Base-by-base conservation (phyloP, 495 filamentous ascomycete genomes). In the Extremus antarcticus region DNA sequence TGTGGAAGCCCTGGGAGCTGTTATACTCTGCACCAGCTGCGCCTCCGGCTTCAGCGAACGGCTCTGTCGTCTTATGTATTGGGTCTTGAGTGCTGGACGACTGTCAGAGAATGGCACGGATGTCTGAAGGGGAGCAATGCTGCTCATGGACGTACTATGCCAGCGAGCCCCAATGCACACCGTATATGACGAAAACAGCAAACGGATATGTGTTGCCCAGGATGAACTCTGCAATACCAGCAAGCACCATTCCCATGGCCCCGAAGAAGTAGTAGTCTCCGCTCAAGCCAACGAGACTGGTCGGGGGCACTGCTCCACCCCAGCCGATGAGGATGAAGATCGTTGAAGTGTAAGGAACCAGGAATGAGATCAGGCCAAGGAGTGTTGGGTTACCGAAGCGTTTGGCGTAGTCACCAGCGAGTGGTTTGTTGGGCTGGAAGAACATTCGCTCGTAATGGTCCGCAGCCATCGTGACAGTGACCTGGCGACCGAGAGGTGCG, bases 151-250 rank as follows among this genome's bases (percentile, higher is more conserved):
- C n/a, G n/a, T n/a, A n/a, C n/a, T 64, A 64, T 2, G 50, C 62
- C 4, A 64, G 52, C 13, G 38, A 43, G 47, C 50, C 39, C 62
- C 62, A 64, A 46, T 64, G 62, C 8, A 17, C 50, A 1, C 62
- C 62, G 41, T 53, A 64, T 24, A 62, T 60, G 41, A 64, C 32
- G 50, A 64, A 64, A 15, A 64, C 59, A 17, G 61, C 61, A 10
- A 61, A 58, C 25, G 61, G 61, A 48, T 61, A 64, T 2, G 49
- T 62, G 56, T 64, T 64, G 7, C 62, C 62, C 1, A 64, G 56
- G 11, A 64, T 57, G 32, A 64, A 62, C 53, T 64, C 62, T 25
- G 38, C 48, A 25, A 64, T 43, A 15, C 59, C 62, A 43, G 62
- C 62, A 22, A 64, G 3, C 17, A 53, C 55, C 62, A 64, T 64